A percentile compares a stretch with the other conserved stretches of the same genome.
phyloP scores from a whole-genome alignment of 1,284 basidiomycete genomes.

The Leccinum pseudoinsigne region DNA sequence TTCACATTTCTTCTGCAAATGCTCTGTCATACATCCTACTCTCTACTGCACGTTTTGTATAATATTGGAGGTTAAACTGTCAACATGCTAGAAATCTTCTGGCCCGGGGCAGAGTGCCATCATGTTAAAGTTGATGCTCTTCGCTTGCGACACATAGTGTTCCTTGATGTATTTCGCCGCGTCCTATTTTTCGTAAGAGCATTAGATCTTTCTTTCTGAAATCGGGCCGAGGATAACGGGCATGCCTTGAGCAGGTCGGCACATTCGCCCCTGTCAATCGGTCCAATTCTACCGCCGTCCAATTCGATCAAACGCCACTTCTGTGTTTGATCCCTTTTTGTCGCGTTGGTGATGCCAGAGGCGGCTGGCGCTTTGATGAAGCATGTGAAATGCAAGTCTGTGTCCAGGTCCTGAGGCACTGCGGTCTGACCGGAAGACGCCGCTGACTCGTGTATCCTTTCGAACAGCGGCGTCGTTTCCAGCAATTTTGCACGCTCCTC shows the following conservation, averaged over 20 bases:
- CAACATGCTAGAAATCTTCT: slow-evolving; percentile 12
- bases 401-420: slow-evolving; percentile 53
- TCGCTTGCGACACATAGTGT: slow-evolving; percentile 55
- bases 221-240: not conserved
- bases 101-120: slow-evolving; percentile 41
- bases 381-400: slow-evolving; percentile 83
- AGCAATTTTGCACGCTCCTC: slow-evolving; percentile 74
- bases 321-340: slow-evolving; percentile 20
- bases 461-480: slow-evolving; percentile 75
- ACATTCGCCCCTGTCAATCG: slow-evolving; percentile 75
- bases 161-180: slow-evolving; percentile 68
- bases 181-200: slow-evolving; percentile 45
- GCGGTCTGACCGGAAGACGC: slow-evolving; percentile 72
- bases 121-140: slow-evolving; percentile 61
- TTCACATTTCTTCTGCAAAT: not conserved
- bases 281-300: slow-evolving; percentile 75
- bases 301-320: slow-evolving; percentile 69
- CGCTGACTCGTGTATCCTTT: slow-evolving; percentile 69
- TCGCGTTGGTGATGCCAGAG: not conserved
- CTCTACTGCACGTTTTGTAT: slow-evolving; percentile 15
- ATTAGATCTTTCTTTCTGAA: not conserved
- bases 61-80: not conserved
- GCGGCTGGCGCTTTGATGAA: slow-evolving; percentile 70
- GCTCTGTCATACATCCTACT: not conserved
- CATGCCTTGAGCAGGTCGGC: slow-evolving; percentile 59